phyloP scores from a whole-genome alignment of 352 stramenopile genomes.

The Globisporangium ultimum region DNA sequence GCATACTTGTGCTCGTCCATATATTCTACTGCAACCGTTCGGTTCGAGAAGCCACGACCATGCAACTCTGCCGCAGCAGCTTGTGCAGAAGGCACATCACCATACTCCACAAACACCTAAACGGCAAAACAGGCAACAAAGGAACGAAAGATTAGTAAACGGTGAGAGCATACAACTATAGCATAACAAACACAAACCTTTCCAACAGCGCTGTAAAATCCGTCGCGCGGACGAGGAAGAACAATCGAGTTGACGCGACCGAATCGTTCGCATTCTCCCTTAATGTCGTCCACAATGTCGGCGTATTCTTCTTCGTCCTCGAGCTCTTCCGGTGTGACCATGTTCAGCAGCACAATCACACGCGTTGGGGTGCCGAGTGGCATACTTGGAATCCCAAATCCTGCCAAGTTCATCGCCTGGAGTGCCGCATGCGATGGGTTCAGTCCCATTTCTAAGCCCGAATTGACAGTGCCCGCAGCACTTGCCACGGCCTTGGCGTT shows the following conservation, averaged over 20 bases:
- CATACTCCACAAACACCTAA: slow-evolving; percentile 94
- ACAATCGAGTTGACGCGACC: slow-evolving; percentile 72
- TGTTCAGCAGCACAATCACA: slow-evolving; percentile 96
- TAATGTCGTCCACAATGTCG: slow-evolving; percentile 96
- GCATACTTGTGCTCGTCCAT: slow-evolving; percentile 88
- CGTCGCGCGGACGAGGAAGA: slow-evolving; percentile 72
- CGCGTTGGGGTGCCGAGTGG: slow-evolving; percentile 64
- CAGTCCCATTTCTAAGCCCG: slow-evolving; percentile 59
- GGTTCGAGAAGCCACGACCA: slow-evolving; percentile 91
- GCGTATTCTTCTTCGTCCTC: slow-evolving; percentile 93
- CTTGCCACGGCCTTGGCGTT: slow-evolving; percentile 63
- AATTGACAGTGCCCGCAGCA: slow-evolving; percentile 64
- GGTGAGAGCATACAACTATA: slow-evolving; percentile 1
- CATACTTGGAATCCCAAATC: slow-evolving; percentile 40
- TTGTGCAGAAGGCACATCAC: slow-evolving; percentile 69
- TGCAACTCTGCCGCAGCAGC: slow-evolving; percentile 87
- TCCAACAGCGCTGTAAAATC: slow-evolving; percentile 47
- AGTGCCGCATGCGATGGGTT: slow-evolving; percentile 63
- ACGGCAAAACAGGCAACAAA: slow-evolving; percentile 16
- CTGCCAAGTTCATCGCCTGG: slow-evolving; percentile 68
- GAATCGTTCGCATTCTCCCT: slow-evolving; percentile 93
- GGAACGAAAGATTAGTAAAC: too few relatives aligned
- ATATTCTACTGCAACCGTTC: slow-evolving; percentile 87
- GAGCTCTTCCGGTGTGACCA: slow-evolving; percentile 96
- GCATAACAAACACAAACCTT: slow-evolving; percentile 35